Conservation (phyloP, 371 early-diverging fungal species). For the Vairimorpha ceranae region DNA sequence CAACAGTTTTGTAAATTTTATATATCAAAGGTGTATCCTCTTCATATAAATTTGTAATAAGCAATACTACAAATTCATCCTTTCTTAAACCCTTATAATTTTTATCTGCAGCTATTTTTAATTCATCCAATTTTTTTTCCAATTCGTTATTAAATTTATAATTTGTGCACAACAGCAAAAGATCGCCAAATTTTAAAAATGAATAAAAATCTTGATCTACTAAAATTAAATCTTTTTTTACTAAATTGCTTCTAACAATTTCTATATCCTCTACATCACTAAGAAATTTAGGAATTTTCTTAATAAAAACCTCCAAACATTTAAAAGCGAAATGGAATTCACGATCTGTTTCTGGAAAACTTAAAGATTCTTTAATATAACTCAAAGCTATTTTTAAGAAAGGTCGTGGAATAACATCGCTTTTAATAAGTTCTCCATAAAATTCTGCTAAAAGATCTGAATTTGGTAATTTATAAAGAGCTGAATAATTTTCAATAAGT, state of each 20-base stretch:
- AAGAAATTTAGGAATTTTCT: slow-evolving; percentile 19
- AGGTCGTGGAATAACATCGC: slow-evolving; percentile 35
- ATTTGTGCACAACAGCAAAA: slow-evolving; percentile 1
- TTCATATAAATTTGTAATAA: not conserved
- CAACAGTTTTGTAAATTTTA: not conserved
- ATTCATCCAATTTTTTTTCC: not conserved
- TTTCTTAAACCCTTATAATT: not conserved
- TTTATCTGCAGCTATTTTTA: not conserved
- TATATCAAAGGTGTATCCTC: not conserved
- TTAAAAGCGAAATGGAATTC: slow-evolving; percentile 54
- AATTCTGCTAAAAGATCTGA: slow-evolving; percentile 41
- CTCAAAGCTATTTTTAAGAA: slow-evolving; percentile 34
- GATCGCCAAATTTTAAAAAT: slow-evolving; percentile 1
- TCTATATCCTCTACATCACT: slow-evolving; percentile 45
- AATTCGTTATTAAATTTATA: not conserved
- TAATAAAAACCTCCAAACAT: slow-evolving; percentile 39
- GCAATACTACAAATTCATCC: not conserved
- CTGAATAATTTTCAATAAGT: slow-evolving; percentile 47
- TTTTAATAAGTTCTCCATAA: slow-evolving; percentile 54
- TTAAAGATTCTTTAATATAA: slow-evolving; percentile 42
- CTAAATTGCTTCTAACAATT: slow-evolving; percentile 30
- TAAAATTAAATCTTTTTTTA: slow-evolving; percentile 49
- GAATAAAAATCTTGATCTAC: slow-evolving; percentile 37
- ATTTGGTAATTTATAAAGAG: slow-evolving; percentile 40
- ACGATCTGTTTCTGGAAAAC: slow-evolving; percentile 40